These are phyloP conservation scores for Fusarium sterilihyphosum DNA, from an alignment of 2,329 filamentous ascomycete species.

Conservation along the genomic window DNA sequence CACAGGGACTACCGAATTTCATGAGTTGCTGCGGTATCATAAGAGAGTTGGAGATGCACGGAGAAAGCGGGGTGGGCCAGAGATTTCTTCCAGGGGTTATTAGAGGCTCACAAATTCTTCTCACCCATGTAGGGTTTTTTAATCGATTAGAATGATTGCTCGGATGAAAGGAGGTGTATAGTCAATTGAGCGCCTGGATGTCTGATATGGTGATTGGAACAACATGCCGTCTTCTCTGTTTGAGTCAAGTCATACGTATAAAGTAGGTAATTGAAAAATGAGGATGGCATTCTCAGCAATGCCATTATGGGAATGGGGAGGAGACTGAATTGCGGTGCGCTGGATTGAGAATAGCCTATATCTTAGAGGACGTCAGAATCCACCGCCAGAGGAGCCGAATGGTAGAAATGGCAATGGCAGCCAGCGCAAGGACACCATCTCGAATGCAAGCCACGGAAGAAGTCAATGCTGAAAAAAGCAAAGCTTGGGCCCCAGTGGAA, in stretches of 20 bases:
- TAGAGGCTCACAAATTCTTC: neutral
- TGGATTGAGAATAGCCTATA: slow-evolving; percentile 25
- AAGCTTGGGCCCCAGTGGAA: neutral
- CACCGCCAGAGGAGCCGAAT: neutral
- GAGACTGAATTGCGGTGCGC: slow-evolving; percentile 13
- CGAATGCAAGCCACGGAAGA: slow-evolving; percentile 5
- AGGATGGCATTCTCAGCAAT: slow-evolving; percentile 30
- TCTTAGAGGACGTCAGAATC: slow-evolving; percentile 1
- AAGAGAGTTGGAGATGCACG: neutral
- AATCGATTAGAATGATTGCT: neutral
- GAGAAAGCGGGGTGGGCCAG: neutral
- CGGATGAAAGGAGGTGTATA: neutral
- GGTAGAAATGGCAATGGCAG: neutral
- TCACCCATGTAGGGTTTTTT: neutral
- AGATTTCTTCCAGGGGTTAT: neutral
- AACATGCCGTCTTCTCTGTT: neutral
- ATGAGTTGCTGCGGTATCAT: too few relatives aligned
- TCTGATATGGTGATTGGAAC: neutral
- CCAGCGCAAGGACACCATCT: slow-evolving; percentile 1
- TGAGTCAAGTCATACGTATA: neutral
- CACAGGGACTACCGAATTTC: too few relatives aligned
- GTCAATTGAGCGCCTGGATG: neutral
- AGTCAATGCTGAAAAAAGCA: slow-evolving; percentile 5
- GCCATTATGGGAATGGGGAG: slow-evolving; percentile 14
- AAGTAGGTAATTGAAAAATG: neutral